phyloP scores from a whole-genome alignment of 2,329 filamentous ascomycete genomes.

The Alternaria hordeiaustralica region DNA sequence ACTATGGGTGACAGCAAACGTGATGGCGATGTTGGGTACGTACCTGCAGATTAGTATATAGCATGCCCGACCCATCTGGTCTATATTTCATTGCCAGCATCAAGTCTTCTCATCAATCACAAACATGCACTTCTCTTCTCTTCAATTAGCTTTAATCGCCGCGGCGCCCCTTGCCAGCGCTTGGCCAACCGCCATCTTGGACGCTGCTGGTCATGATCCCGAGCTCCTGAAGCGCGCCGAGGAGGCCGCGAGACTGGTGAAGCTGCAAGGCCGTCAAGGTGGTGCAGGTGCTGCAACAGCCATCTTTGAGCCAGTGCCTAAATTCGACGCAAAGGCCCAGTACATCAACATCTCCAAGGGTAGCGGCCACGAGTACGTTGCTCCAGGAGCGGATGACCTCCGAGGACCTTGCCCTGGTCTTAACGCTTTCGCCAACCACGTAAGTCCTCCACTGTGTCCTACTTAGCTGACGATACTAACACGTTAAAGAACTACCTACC shows the following conservation, averaged over 20 bases:
- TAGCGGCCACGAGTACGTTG: constrained; percentile 31
- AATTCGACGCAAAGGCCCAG: constrained; percentile 27
- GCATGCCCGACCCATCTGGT: neutral
- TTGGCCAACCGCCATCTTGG: constrained; percentile 29
- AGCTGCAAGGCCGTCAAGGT: constrained; percentile 16
- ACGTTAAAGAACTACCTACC: constrained; percentile 24
- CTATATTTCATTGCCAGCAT: neutral
- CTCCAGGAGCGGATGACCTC: constrained; percentile 31
- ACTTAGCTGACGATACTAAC: neutral
- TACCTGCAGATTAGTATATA: neutral
- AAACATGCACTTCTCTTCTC: constrained; percentile 24
- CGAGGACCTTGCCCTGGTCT: constrained; percentile 34
- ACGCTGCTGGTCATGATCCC: constrained; percentile 28
- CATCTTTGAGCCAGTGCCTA: constrained; percentile 28
- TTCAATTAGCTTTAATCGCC: constrained; percentile 13
- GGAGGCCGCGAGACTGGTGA: constrained; percentile 18
- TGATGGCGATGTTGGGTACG: neutral
- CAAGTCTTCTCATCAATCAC: neutral
- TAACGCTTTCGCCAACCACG: constrained; percentile 34
- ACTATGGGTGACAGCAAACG: neutral
- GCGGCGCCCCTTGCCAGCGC: constrained; percentile 20
- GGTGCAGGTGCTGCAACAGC: constrained; percentile 27
- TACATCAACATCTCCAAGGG: constrained; percentile 25
- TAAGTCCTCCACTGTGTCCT: constrained; percentile 5
- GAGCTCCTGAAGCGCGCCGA: constrained; percentile 22